These are phyloP conservation scores for Naganishia sp. DNA, from an alignment of 1,284 basidiomycete genomes.

Conservation along the genomic window DNA sequence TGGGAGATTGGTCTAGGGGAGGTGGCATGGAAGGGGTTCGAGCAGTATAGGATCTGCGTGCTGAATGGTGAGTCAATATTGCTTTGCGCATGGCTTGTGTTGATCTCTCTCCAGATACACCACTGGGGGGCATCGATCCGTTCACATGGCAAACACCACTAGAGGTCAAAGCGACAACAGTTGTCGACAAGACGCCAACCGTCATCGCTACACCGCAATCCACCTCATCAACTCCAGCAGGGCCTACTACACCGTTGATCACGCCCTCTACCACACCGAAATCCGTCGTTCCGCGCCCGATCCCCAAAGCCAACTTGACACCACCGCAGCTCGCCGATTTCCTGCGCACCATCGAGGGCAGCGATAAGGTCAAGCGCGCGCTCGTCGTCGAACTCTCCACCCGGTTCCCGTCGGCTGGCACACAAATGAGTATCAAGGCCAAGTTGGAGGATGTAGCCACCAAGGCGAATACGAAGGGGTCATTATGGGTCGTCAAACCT, in stretches of 20 bases:
- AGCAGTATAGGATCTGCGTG: slow-evolving; percentile 48
- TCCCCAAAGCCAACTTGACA: slow-evolving; percentile 47
- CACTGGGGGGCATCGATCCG: slow-evolving; percentile 45
- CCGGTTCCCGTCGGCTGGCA: slow-evolving; percentile 44
- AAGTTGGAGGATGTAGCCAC: slow-evolving; percentile 50
- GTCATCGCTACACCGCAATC: neutral
- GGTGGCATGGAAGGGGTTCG: slow-evolving; percentile 42
- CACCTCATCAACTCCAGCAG: too few species aligned
- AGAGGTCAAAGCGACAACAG: neutral
- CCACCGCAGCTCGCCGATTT: slow-evolving; percentile 44
- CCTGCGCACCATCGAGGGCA: slow-evolving; percentile 44
- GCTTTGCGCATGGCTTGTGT: neutral
- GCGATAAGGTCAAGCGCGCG: slow-evolving; percentile 43
- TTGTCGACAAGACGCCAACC: neutral
- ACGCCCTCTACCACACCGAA: too few species aligned
- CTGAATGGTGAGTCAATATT: slow-evolving; percentile 47
- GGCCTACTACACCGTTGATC: too few species aligned
- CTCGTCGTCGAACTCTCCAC: slow-evolving; percentile 44
- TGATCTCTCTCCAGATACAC: slow-evolving; percentile 40
- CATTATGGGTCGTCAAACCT: slow-evolving; percentile 48
- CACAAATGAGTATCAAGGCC: slow-evolving; percentile 51
- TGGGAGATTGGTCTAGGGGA: slow-evolving; percentile 48
- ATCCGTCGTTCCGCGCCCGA: slow-evolving; percentile 21
- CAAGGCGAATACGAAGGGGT: slow-evolving; percentile 41
- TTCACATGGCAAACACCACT: slow-evolving; percentile 44